Conservation (phyloP, 1,284 basidiomycete species). For the Ganoderma leucocontextum region DNA sequence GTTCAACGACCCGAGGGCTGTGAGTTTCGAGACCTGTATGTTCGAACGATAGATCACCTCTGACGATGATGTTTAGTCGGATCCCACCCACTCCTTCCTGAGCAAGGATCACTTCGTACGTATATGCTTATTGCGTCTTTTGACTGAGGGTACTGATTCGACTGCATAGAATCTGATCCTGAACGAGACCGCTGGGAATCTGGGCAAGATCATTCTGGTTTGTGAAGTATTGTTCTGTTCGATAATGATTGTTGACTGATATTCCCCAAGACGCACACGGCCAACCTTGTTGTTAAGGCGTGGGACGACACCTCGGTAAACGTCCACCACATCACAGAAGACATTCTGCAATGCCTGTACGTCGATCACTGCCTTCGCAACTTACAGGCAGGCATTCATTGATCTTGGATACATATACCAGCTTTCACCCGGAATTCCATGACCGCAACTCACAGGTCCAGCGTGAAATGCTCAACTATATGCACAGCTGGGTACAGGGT, state of each 20-base stretch:
- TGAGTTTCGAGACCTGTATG: constrained; percentile 44
- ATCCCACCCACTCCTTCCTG: constrained; percentile 87
- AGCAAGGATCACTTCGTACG: constrained; percentile 84
- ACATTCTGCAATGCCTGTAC: constrained; percentile 78
- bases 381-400: background rate
- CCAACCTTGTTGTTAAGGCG: constrained; percentile 75
- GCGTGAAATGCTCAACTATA: constrained; percentile 76
- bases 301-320: constrained; percentile 82
- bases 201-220: constrained; percentile 77
- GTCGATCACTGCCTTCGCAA: constrained; percentile 34
- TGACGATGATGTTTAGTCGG: constrained; percentile 56
- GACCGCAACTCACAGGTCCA: constrained; percentile 76
- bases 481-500: constrained; percentile 67
- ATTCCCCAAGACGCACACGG: constrained; percentile 58
- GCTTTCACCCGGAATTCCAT: constrained; percentile 90
- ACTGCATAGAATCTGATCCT: constrained; percentile 67
- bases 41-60: background rate
- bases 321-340: constrained; percentile 67
- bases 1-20: constrained; percentile 81
- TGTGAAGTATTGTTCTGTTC: constrained; percentile 36
- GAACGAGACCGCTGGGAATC: constrained; percentile 81
- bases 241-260: constrained; percentile 11
- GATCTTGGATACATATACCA: constrained; percentile 36
- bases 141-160: background rate
- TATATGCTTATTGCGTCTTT: constrained; percentile 25